Percentiles rank a stretch among this genome's conserved stretches.
These are phyloP conservation scores for Fraxinus platypoda DNA, from an alignment of 305 asterid species.

Conservation along the genomic window DNA sequence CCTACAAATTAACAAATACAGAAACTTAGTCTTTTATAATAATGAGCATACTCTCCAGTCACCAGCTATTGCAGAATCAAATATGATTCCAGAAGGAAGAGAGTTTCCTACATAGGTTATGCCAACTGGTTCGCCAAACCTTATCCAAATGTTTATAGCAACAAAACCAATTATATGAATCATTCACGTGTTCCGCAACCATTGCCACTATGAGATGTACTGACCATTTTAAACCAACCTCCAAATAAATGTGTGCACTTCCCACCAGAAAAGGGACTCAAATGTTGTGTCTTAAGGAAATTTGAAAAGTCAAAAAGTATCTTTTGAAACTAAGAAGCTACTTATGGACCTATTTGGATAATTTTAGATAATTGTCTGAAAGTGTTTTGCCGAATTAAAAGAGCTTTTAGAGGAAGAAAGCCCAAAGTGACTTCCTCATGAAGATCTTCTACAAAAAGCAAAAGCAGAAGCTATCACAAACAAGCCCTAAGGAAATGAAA, in stretches of 20 bases:
- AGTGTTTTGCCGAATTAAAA: neutral
- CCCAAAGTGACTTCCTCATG: neutral
- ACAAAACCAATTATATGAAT: neutral
- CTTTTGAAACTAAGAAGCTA: neutral
- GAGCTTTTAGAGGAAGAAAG: neutral
- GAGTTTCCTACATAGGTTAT: neutral
- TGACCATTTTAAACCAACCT: neutral
- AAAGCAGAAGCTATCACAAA: neutral
- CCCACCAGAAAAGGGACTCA: neutral
- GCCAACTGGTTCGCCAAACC: neutral
- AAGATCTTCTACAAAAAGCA: neutral
- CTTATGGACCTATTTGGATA: neutral
- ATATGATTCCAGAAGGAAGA: neutral
- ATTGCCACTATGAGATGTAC: neutral
- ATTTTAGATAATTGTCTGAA: neutral
- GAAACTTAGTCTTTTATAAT: neutral
- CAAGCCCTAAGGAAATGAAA: neutral
- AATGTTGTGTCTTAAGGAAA: neutral
- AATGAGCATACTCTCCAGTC: neutral
- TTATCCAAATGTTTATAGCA: neutral
- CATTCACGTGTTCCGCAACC: neutral
- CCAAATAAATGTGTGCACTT: neutral
- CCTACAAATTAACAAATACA: neutral
- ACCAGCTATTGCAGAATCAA: neutral
- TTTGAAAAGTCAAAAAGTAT: neutral